A percentile compares a stretch with the other conserved stretches of the same genome.
Evolutionary conservation across 2,329 filamentous ascomycete species (phyloP).

Genomic region (Emmonsia crescens): DNA sequence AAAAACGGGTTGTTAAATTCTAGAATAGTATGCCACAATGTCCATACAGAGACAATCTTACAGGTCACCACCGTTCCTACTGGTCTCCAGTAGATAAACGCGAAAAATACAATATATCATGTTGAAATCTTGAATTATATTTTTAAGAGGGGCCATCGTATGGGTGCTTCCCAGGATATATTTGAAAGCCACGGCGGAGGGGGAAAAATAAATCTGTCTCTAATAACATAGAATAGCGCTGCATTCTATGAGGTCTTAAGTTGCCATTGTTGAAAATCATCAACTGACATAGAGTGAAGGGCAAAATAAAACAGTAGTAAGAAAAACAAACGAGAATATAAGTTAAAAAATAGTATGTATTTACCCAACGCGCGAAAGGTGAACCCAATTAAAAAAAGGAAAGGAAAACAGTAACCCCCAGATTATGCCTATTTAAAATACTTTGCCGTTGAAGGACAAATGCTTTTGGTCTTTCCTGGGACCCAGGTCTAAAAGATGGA

Average conservation of each 20-base stretch:
- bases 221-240: background rate
- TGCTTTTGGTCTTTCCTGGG: constrained; percentile 5
- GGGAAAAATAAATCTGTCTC: background rate
- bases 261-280: constrained; percentile 5
- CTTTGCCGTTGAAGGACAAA: constrained; percentile 53
- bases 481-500: constrained; percentile 37
- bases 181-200: background rate
- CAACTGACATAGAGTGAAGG: background rate
- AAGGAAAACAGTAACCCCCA: constrained; percentile 1
- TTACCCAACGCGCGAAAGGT: background rate
- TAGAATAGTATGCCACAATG: too few relatives aligned
- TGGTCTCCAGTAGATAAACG: background rate
- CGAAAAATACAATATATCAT: background rate
- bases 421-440: constrained; percentile 6
- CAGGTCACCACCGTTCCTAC: background rate
- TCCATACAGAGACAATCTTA: too few relatives aligned
- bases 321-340: background rate
- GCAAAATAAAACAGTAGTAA: background rate
- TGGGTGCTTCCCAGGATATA: background rate
- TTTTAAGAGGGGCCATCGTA: background rate
- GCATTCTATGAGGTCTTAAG: background rate
- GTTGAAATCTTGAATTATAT: constrained; percentile 1
- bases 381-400: background rate
- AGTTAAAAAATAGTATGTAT: background rate
- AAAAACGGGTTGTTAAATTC: too few relatives aligned